Percentiles rank a stretch among this genome's conserved stretches.
Conservation (phyloP, 2,329 filamentous ascomycete species). For the Magnaporthiopsis poae region DNA sequence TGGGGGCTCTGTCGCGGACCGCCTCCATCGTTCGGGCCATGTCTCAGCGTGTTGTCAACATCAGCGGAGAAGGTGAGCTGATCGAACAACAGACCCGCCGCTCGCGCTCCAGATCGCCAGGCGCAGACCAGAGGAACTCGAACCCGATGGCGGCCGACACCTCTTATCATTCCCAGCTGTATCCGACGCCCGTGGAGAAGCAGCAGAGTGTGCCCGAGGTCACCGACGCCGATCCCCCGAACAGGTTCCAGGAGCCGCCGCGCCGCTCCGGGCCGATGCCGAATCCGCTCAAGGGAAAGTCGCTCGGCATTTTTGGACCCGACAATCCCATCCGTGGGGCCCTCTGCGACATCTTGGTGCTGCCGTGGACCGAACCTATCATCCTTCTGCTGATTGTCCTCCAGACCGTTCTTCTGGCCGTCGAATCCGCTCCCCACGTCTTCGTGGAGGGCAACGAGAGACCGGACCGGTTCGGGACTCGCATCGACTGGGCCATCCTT, state of each 20-base stretch:
- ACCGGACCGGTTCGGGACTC: slow-evolving; percentile 55
- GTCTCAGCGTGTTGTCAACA: slow-evolving; percentile 94
- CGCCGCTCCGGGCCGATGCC: slow-evolving; percentile 31
- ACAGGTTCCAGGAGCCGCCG: slow-evolving; percentile 18
- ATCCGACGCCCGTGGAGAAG: slow-evolving; percentile 38
- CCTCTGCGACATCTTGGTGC: slow-evolving; percentile 75
- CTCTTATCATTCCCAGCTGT: slow-evolving; percentile 41
- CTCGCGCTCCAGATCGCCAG: slow-evolving; percentile 48
- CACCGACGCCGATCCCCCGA: slow-evolving; percentile 11
- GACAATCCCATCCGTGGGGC: slow-evolving; percentile 63
- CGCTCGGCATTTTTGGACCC: slow-evolving; percentile 73
- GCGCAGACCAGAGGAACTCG: slow-evolving; percentile 29
- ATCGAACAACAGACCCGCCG: slow-evolving; percentile 62
- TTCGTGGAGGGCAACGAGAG: slow-evolving; percentile 52
- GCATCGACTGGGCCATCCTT: slow-evolving; percentile 72
- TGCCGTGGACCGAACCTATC: slow-evolving; percentile 75
- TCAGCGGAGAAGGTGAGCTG: slow-evolving; percentile 83
- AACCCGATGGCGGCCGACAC: slow-evolving; percentile 32
- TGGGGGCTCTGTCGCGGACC: slow-evolving; percentile 56
- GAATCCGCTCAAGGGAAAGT: slow-evolving; percentile 80
- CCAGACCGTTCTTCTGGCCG: slow-evolving; percentile 76
- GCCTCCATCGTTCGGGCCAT: slow-evolving; percentile 73
- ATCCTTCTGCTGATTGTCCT: slow-evolving; percentile 80
- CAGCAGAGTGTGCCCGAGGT: slow-evolving; percentile 22
- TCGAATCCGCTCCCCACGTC: slow-evolving; percentile 69